Evolutionary conservation across 1,284 basidiomycete species (phyloP), one percentile per base, ranked within the genome.

Genomic region (Rhodotorula sp.): DNA sequence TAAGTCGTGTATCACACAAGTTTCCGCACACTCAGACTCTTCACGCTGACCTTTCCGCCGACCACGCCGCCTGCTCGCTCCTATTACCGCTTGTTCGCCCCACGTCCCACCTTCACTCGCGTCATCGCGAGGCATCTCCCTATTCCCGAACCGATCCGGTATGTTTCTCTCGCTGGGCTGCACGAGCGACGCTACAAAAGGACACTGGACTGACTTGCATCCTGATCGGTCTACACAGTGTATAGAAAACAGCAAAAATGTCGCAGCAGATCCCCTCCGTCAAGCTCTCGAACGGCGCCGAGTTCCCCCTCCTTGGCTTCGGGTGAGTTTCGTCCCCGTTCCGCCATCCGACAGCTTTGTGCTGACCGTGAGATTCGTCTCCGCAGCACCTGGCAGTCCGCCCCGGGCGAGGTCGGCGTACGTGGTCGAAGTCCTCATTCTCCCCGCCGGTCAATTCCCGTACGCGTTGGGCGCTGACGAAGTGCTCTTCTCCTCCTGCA

Each of bases 371-470:
- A 46, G n/a, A 3, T 16, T 12, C 34, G 3, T 23, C 16, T 20
- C 3, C 3, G 10, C 63, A 64, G 64, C 15, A 75, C 75, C 21
- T 77, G 76, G 76, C 73, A 77, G 59, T 48, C 62, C 3, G 54
- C 69, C 5, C 60, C 64, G 3, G 71, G 64, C n/a, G 69, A 74
- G 46, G 69, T 67, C 26, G 34, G 59, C 57, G 39, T 39, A 8
- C 54, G 39, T 64, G 39, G 2, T 43, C 39, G 39, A 43, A 10
- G 23, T 5, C 7, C 26, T 51, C 46, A 15, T 34, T 31, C 12
- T 29, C 26, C 21, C 43, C 52, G 46, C 12, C 47, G 31, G 48
- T 64, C 23, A 47, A 46, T 23, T 26, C 10, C 10, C 54, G n/a
- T 56, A 12, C 54, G n/a, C n/a, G 12, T 23, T 10, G 31, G 3